phyloP scores from a whole-genome alignment of 306 rosid genomes.

The Canavalia ensiformis region DNA sequence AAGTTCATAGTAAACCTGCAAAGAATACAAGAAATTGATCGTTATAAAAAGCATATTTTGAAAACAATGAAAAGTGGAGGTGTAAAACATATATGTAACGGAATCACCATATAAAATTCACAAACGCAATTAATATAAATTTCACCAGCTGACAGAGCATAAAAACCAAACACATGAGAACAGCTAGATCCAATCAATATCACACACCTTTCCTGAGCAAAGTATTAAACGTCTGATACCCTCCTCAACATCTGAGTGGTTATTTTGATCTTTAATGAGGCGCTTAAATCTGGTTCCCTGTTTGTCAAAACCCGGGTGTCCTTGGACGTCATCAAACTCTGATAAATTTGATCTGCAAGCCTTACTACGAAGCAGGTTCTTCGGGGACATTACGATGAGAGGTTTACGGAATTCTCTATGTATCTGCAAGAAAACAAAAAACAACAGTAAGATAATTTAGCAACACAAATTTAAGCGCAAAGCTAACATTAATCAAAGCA shows the following conservation, averaged over 20 bases:
- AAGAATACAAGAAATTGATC: constrained; percentile 5
- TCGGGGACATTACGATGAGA: constrained; percentile 90
- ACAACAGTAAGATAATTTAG: constrained; percentile 33
- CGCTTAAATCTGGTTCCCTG: constrained; percentile 98
- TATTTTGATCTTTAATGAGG: constrained; percentile 83
- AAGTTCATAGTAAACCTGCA: constrained; percentile 90
- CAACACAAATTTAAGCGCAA: constrained; percentile 10
- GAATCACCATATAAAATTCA: background rate
- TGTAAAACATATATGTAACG: background rate
- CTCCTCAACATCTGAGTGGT: constrained; percentile 81
- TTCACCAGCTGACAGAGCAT: background rate
- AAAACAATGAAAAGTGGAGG: background rate
- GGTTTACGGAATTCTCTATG: constrained; percentile 96
- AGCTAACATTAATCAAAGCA: constrained; percentile 39
- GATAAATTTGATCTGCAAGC: constrained; percentile 90
- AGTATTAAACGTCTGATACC: constrained; percentile 83
- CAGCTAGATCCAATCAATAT: constrained; percentile 19
- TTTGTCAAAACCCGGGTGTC: constrained; percentile 97
- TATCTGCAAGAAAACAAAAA: constrained; percentile 56
- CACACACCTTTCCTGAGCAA: constrained; percentile 88
- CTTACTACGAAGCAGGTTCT: constrained; percentile 89
- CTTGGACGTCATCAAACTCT: constrained; percentile 92
- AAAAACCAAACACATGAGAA: background rate
- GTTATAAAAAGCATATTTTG: constrained; percentile 15
- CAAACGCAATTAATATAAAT: background rate